Percentiles rank a stretch among this genome's conserved stretches.
Conservation (phyloP, 2,329 filamentous ascomycete species). For the Alternaria viburni region DNA sequence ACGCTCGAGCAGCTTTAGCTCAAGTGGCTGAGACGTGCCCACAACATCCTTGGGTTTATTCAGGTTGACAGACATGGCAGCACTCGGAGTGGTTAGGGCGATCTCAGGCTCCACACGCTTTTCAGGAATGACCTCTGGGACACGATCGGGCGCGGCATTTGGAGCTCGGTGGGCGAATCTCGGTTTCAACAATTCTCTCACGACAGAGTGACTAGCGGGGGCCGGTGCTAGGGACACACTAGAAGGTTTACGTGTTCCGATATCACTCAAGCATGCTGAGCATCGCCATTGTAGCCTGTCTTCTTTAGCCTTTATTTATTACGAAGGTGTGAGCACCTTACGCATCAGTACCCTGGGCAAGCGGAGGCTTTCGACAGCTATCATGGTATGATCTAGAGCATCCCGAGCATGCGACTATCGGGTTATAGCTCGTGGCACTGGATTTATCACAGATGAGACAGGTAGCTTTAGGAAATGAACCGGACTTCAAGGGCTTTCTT, state of each 20-base stretch:
- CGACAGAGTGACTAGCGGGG: neutral
- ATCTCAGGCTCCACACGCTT: neutral
- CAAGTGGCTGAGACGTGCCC: neutral
- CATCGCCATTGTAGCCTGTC: constrained; percentile 18
- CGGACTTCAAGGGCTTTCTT: constrained; percentile 13
- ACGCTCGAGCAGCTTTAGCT: neutral
- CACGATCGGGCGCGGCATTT: neutral
- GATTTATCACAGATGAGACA: constrained; percentile 43
- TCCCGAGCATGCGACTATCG: constrained; percentile 39
- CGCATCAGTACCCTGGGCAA: constrained; percentile 11
- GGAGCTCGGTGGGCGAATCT: neutral
- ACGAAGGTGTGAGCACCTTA: constrained; percentile 3
- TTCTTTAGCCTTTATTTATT: constrained; percentile 5
- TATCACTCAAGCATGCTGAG: constrained; percentile 17
- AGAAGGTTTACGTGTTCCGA: neutral
- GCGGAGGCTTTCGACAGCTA: constrained; percentile 39
- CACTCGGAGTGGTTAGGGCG: neutral
- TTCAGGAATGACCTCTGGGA: neutral
- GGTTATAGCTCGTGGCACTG: constrained; percentile 28
- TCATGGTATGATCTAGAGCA: constrained; percentile 47
- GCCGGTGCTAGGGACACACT: neutral
- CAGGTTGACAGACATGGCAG: neutral
- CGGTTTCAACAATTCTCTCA: constrained; percentile 4
- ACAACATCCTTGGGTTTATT: neutral
- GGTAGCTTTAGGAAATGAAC: constrained; percentile 8